Conservation (phyloP, 345 rosid species). For the Trapa bicornis region DNA sequence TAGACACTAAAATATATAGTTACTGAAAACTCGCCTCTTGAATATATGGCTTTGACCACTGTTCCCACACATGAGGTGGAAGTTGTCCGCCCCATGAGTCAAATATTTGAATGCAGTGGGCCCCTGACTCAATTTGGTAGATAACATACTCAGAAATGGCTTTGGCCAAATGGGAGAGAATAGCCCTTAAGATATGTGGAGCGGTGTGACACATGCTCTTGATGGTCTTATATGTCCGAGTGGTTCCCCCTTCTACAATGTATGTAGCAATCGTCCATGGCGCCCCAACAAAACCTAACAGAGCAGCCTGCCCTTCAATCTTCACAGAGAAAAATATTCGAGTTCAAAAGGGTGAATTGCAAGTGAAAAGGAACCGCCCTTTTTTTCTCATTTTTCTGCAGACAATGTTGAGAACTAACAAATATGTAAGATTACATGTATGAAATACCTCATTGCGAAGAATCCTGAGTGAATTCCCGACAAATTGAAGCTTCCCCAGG, state of each 20-base stretch:
- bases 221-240: slow-evolving; percentile 65
- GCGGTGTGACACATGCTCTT: slow-evolving; percentile 88
- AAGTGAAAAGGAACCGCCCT: neutral
- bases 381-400: neutral
- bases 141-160: slow-evolving; percentile 68
- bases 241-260: slow-evolving; percentile 82
- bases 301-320: slow-evolving; percentile 72
- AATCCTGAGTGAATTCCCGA: slow-evolving; percentile 68
- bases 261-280: slow-evolving; percentile 96
- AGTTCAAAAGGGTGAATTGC: neutral
- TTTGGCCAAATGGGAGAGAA: slow-evolving; percentile 65
- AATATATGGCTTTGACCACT: slow-evolving; percentile 82
- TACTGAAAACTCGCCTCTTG: slow-evolving; percentile 34
- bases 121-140: slow-evolving; percentile 84
- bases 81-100: slow-evolving; percentile 99
- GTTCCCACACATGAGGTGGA: slow-evolving; percentile 81
- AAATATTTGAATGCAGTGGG: slow-evolving; percentile 87
- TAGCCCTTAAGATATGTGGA: slow-evolving; percentile 54
- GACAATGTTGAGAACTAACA: neutral
- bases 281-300: slow-evolving; percentile 85
- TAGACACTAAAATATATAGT: neutral
- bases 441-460: slow-evolving; percentile 55
- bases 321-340: slow-evolving; percentile 15
- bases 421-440: neutral
- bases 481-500: slow-evolving; percentile 54